Evolutionary conservation across 352 stramenopile species (phyloP).

Genomic region (Pythium dissimile): DNA sequence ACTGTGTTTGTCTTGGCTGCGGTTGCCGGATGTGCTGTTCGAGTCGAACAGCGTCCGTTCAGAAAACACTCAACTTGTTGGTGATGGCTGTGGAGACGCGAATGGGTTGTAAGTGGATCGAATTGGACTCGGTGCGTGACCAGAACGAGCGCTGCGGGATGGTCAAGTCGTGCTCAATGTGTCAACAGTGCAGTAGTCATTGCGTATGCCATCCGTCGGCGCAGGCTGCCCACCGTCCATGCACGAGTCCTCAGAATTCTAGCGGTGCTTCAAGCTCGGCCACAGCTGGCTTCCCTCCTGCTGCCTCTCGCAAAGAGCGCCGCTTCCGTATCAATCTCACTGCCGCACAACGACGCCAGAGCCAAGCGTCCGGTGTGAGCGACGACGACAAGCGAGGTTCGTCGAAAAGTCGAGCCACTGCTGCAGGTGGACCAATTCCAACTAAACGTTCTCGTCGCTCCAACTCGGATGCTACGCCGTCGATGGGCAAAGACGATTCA

Average conservation of each 20-base stretch:
- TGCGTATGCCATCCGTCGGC: constrained; percentile 21
- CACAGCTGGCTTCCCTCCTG: constrained; percentile 24
- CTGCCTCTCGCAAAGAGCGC: constrained; percentile 29
- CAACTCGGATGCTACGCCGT: constrained; percentile 22
- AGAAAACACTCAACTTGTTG: constrained; percentile 57
- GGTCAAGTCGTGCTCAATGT: constrained; percentile 17
- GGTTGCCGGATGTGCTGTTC: constrained; percentile 75
- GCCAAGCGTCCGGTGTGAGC: not conserved
- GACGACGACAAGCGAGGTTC: constrained; percentile 4
- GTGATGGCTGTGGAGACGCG: constrained; percentile 54
- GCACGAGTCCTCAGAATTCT: not conserved
- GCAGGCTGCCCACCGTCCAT: constrained; percentile 1
- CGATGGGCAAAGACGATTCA: constrained; percentile 9
- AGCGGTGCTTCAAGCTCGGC: not conserved
- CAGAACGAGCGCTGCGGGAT: constrained; percentile 23
- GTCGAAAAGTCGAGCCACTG: not conserved
- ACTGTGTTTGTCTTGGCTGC: constrained; percentile 70
- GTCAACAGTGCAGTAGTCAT: constrained; percentile 21
- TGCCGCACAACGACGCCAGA: constrained; percentile 24
- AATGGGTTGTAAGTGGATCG: constrained; percentile 60
- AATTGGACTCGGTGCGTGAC: constrained; percentile 11
- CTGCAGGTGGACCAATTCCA: not conserved
- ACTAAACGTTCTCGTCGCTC: constrained; percentile 24
- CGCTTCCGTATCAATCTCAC: constrained; percentile 39
- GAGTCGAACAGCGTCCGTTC: constrained; percentile 43